phyloP scores from a whole-genome alignment of 805 yeast species.

The Hanseniaspora nectarophila region DNA sequence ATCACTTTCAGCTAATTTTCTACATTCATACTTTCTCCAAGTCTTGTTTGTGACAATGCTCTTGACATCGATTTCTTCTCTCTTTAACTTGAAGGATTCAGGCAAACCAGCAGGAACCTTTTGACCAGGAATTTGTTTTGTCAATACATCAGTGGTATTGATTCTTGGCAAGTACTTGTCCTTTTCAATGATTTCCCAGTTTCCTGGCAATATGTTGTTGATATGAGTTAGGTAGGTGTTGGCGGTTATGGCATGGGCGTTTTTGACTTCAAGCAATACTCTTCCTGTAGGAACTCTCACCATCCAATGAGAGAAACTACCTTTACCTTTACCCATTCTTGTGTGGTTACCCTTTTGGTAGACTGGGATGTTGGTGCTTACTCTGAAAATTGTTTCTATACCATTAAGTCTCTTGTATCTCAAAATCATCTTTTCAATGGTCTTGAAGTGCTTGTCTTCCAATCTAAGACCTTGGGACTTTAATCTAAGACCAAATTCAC shows the following conservation, averaged over 20 bases:
- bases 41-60: constrained; percentile 12
- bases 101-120: constrained; percentile 13
- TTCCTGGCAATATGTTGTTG: constrained; percentile 82
- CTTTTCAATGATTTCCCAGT: constrained; percentile 67
- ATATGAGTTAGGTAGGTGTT: constrained; percentile 84
- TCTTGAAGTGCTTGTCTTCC: constrained; percentile 76
- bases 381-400: constrained; percentile 50
- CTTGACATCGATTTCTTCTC: constrained; percentile 7
- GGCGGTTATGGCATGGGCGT: constrained; percentile 79
- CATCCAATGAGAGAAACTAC: constrained; percentile 95
- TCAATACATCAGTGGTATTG: constrained; percentile 3
- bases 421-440: constrained; percentile 78
- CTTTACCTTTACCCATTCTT: constrained; percentile 99
- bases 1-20: constrained; percentile 11
- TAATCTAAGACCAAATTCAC: constrained; percentile 74
- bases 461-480: constrained; percentile 79
- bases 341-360: constrained; percentile 96
- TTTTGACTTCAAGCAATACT: constrained; percentile 68
- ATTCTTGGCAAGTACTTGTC: constrained; percentile 54
- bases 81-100: constrained; percentile 7
- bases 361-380: constrained; percentile 76
- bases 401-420: constrained; percentile 70
- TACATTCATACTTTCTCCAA: constrained; percentile 16
- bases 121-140: constrained; percentile 14
- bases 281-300: constrained; percentile 93